Evolutionary conservation across 169 alveolate species (phyloP).

Genomic region (Ichthyophthirius multifiliis): DNA sequence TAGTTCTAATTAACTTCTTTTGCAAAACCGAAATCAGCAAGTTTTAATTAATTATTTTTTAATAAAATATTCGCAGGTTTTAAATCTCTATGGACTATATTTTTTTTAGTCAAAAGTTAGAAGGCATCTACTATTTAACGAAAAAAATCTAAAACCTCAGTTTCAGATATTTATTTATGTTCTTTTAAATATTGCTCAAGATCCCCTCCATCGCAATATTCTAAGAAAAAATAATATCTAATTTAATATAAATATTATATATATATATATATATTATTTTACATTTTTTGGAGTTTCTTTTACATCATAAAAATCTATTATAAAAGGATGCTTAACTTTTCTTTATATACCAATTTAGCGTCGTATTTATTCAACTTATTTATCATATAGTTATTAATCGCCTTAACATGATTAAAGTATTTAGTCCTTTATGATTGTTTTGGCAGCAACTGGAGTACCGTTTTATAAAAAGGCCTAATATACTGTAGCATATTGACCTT

Average conservation of each 20-base stretch:
- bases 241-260: neutral
- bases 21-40: constrained; percentile 70
- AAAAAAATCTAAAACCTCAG: neutral
- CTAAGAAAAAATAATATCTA: constrained; percentile 15
- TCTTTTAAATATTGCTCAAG: neutral
- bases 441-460: neutral
- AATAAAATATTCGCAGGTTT: constrained; percentile 69
- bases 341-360: neutral
- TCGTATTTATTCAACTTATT: neutral
- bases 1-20: constrained; percentile 27
- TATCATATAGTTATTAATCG: too few relatives aligned
- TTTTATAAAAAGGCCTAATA: neutral
- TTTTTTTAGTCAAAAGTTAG: neutral
- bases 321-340: neutral
- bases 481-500: neutral
- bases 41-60: constrained; percentile 44
- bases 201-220: constrained; percentile 35
- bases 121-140: neutral
- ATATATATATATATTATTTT: neutral
- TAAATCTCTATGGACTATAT: constrained; percentile 65
- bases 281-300: neutral
- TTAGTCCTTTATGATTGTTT: neutral
- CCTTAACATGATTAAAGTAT: too few relatives aligned
- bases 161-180: neutral
- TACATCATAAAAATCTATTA: neutral